Base-by-base conservation (phyloP, 2,329 filamentous ascomycete genomes). In the Didymosphaeria variabile region DNA sequence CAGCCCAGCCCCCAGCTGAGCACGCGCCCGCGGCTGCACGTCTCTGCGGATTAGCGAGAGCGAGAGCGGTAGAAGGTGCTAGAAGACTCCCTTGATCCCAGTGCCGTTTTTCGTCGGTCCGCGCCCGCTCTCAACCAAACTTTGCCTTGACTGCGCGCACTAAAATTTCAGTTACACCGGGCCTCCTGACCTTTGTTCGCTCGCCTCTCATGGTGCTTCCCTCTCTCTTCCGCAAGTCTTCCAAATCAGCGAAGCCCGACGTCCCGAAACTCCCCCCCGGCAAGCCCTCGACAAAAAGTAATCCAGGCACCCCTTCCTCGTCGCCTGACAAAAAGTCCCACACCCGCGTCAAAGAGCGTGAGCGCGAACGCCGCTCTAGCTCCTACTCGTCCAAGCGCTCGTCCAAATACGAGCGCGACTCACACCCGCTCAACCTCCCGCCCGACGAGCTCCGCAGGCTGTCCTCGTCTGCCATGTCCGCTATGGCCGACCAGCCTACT, bases 361-460 rank as follows among this genome's bases (percentile, higher is more conserved):
- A 72, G 45, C 70, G 69, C 51, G 67, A 69, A 49, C 70, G 72
- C 51, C 68, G 70, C 63, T 74, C 72, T 51, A 66, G 60, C 57
- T 75, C 75, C 26, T 72, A 72, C 67, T 75, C 73, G 56, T 73
- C 69, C 62, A 73, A 70, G 68, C 76, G 74, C 62, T 77, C 79
- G 65, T 76, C 79, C 72, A 72, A 70, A 64, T 76, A 77, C 72
- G 89, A 92, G 75, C 84, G 84, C 66, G 87, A 94, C 76, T 90
- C 88, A 2, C 94, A 97, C 79, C 94, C 94, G 42, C 86, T 97
- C 55, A 97, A 97, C 74, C 87, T 97, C 23, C 93, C 91, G 2
- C 93, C 93, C 50, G 93, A 97, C 82, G 90, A 97, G 85, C 87
- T 93, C 73, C 91, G 91, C 78, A 88, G 92, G 64, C 80, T 91